A percentile compares a stretch with the other conserved stretches of the same genome.
phyloP scores from a whole-genome alignment of 306 rosid genomes.

The Sphenostylis stenocarpa region DNA sequence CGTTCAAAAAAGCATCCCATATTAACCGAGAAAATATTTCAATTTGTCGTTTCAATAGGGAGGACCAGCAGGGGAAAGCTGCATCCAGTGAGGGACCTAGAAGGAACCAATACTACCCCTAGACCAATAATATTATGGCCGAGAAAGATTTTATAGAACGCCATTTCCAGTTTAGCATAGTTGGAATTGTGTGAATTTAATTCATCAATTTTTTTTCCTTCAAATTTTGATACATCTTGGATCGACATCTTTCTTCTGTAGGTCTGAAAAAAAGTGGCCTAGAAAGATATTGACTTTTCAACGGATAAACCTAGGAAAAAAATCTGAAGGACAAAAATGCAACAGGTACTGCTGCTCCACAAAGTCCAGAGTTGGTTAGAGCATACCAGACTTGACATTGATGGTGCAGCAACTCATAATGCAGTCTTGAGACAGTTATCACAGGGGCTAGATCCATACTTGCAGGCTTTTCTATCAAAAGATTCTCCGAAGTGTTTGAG shows the following conservation, averaged over 20 bases:
- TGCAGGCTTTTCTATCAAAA: constrained; percentile 68
- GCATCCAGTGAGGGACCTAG: not conserved
- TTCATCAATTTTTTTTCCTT: not conserved
- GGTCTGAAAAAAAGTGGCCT: not conserved
- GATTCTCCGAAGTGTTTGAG: constrained; percentile 89
- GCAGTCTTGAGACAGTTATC: constrained; percentile 78
- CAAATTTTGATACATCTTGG: constrained; percentile 18
- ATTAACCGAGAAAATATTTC: not conserved
- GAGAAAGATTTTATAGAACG: not conserved
- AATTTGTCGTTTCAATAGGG: not conserved
- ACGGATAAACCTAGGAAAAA: constrained; percentile 2
- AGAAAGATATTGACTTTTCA: constrained; percentile 22
- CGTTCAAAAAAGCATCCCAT: not conserved
- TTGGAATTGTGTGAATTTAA: not conserved
- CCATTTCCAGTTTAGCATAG: not conserved
- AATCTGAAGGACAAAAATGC: not conserved
- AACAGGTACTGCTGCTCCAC: not conserved
- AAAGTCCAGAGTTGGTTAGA: constrained; percentile 24
- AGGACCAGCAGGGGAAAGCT: not conserved
- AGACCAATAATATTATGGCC: constrained; percentile 3
- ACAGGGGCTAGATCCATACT: constrained; percentile 78
- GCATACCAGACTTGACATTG: constrained; percentile 14
- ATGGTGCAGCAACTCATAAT: constrained; percentile 36
- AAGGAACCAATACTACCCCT: constrained; percentile 7
- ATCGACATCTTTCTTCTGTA: not conserved